Evolutionary conservation across 495 filamentous ascomycete species (phyloP).

Genomic region (Physcia stellaris): DNA sequence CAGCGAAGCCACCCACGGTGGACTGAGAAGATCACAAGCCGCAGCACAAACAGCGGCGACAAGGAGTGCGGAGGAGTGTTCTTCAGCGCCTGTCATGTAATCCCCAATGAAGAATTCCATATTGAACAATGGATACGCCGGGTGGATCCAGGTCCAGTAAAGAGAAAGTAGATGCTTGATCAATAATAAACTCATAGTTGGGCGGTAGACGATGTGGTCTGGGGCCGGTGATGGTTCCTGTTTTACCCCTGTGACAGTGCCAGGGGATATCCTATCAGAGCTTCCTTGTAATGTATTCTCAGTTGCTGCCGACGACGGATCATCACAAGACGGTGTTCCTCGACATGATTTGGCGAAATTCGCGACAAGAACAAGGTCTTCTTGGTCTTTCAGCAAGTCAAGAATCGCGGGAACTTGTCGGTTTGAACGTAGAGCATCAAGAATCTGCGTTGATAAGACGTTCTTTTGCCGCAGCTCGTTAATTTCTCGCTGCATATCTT

Average conservation of each 20-base stretch:
- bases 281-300: too few species aligned
- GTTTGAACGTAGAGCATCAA: constrained; percentile 1
- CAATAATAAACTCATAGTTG: too few species aligned
- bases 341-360: too few species aligned
- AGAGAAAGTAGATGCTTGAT: constrained; percentile 3
- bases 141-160: constrained; percentile 5
- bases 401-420: background rate
- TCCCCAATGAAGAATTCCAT: background rate
- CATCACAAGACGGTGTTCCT: too few species aligned
- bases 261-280: background rate
- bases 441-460: background rate
- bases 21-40: constrained; percentile 1
- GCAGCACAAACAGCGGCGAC: constrained; percentile 1
- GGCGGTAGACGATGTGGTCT: background rate
- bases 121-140: constrained; percentile 1
- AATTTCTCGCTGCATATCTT: constrained; percentile 5
- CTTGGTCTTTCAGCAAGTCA: background rate
- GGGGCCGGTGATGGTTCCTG: background rate
- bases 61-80: background rate
- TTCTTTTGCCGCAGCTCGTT: background rate
- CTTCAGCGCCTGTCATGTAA: background rate
- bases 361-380: background rate
- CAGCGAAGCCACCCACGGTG: too few species aligned
- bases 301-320: too few species aligned
- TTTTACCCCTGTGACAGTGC: background rate